Evolutionary conservation across 768 basidiomycete genomes (phyloP).

Genomic region (Amanita muscaria): DNA sequence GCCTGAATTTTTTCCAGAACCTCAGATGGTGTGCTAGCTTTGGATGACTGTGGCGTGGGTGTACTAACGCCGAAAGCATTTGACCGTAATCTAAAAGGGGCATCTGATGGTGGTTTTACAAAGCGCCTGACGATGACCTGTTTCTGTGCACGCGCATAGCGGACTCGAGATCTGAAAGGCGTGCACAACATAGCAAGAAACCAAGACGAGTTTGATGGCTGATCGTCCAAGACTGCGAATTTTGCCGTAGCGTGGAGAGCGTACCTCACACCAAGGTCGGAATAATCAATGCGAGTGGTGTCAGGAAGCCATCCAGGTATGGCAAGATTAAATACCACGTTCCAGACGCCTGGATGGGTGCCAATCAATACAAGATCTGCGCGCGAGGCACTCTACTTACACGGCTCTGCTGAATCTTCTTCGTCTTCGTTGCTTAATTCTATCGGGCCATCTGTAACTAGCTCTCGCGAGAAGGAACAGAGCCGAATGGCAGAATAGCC

Average conservation of each 20-base stretch:
- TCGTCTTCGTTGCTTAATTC: slow-evolving; percentile 59
- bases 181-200: slow-evolving; percentile 47
- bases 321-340: slow-evolving; percentile 70
- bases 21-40: slow-evolving; percentile 36
- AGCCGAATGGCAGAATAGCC: slow-evolving; percentile 67
- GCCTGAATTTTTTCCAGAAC: slow-evolving; percentile 58
- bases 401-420: slow-evolving; percentile 46
- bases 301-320: slow-evolving; percentile 90
- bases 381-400: slow-evolving; percentile 21
- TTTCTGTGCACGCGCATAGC: slow-evolving; percentile 30
- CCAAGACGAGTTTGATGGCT: slow-evolving; percentile 23
- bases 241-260: slow-evolving; percentile 59
- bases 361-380: slow-evolving; percentile 2
- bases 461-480: slow-evolving; percentile 55
- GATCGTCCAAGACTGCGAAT: slow-evolving; percentile 42
- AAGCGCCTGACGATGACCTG: slow-evolving; percentile 47
- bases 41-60: slow-evolving; percentile 13
- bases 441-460: slow-evolving; percentile 43
- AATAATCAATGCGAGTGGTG: slow-evolving; percentile 40
- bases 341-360: slow-evolving; percentile 57
- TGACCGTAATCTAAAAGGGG: slow-evolving; percentile 25
- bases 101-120: slow-evolving; percentile 31
- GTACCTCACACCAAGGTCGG: slow-evolving; percentile 54
- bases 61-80: slow-evolving; percentile 39
- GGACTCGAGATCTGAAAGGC: slow-evolving; percentile 40